phyloP scores from a whole-genome alignment of 345 rosid species.

The Gossypium bickii region DNA sequence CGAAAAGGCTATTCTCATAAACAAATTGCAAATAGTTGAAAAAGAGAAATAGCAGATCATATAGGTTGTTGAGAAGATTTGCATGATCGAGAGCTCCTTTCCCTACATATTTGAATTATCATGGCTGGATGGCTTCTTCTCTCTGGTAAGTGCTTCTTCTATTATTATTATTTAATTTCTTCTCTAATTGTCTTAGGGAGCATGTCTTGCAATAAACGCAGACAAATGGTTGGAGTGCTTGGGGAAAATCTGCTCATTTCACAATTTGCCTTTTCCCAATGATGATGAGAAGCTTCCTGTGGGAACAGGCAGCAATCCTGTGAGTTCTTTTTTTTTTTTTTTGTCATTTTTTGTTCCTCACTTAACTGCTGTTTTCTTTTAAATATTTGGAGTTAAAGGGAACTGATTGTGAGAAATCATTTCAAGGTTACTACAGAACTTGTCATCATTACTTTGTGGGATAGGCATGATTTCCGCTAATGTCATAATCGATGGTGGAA shows the following conservation, averaged over 20 bases:
- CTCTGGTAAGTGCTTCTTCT: neutral
- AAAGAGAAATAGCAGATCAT: neutral
- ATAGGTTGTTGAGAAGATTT: neutral
- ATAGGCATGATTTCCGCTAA: neutral
- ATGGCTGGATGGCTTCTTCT: neutral
- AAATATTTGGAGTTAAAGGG: conserved; percentile 1
- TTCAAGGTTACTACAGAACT: neutral
- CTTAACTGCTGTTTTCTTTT: neutral
- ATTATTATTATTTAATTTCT: neutral
- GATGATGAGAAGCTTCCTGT: conserved; percentile 84
- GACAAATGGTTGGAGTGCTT: conserved; percentile 82
- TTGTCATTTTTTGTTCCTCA: neutral
- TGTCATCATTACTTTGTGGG: neutral
- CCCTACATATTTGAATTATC: neutral
- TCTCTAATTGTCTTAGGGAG: conserved; percentile 54
- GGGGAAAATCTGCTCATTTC: conserved; percentile 59
- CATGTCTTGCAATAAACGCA: conserved; percentile 80
- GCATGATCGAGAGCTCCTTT: neutral
- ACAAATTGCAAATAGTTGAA: conserved; percentile 1
- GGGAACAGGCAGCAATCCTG: conserved; percentile 97
- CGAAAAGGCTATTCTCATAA: neutral
- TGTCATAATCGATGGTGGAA: neutral
- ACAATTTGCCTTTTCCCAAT: conserved; percentile 52
- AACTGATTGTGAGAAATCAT: conserved; percentile 8
- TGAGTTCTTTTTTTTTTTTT: conserved; percentile 31